phyloP scores from a whole-genome alignment of 1,139 yeast genomes.

The Diutina rugosa region DNA sequence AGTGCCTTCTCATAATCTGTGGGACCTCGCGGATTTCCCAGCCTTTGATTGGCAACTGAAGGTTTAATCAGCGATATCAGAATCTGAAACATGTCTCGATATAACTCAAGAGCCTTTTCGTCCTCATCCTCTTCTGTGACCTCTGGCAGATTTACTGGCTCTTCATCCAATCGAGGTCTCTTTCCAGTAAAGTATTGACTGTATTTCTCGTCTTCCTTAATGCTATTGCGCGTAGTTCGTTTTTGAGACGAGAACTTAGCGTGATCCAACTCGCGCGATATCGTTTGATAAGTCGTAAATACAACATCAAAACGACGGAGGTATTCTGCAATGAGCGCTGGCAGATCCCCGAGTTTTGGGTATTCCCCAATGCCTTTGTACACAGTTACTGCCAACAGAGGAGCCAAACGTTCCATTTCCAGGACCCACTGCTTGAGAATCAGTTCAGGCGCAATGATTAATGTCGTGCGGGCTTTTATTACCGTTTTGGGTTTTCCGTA shows the following conservation, averaged over 20 bases:
- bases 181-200: not conserved
- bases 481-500: conserved; percentile 30
- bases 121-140: not conserved
- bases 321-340: conserved; percentile 31
- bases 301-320: conserved; percentile 61
- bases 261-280: conserved; percentile 67
- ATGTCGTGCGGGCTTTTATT: conserved; percentile 49
- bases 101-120: not conserved
- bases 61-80: not conserved
- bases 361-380: conserved; percentile 49
- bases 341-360: conserved; percentile 28
- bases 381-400: conserved; percentile 40
- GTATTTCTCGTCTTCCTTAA: not conserved
- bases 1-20: not conserved
- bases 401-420: conserved; percentile 52
- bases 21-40: not conserved
- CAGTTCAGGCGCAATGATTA: conserved; percentile 77
- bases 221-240: not conserved
- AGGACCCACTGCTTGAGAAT: conserved; percentile 76
- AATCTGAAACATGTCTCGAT: conserved; percentile 1
- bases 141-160: not conserved
- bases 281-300: conserved; percentile 59
- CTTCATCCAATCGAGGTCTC: not conserved
- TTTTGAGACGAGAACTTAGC: conserved; percentile 52
- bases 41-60: not conserved